Percentiles rank a stretch among this genome's conserved stretches.
Evolutionary conservation across 1,284 basidiomycete genomes (phyloP).

Genomic region (Microbotryum intermedium): DNA sequence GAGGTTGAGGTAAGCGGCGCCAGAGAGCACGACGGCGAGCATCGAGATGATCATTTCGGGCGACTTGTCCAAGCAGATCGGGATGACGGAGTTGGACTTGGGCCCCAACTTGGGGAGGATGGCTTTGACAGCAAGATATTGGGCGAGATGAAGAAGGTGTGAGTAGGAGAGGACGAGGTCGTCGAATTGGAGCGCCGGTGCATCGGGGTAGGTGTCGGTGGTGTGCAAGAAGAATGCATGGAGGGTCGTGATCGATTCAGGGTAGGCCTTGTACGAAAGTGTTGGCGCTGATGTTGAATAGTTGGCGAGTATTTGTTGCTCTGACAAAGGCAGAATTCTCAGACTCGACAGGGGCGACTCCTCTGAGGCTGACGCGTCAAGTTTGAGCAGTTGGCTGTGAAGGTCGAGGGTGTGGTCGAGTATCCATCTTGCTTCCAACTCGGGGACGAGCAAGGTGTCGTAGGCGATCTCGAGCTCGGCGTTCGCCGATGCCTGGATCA

Average conservation of each 20-base stretch:
- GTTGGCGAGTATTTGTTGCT: conserved; percentile 1
- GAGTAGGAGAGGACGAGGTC: conserved; percentile 13
- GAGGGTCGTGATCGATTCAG: conserved; percentile 1
- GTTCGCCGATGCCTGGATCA: background rate
- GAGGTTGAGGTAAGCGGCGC: conserved; percentile 29
- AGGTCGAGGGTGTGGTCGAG: conserved; percentile 9
- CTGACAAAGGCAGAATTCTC: conserved; percentile 1
- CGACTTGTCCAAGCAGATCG: conserved; percentile 27
- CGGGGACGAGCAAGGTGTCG: conserved; percentile 10
- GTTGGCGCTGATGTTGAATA: background rate
- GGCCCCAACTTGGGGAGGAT: background rate
- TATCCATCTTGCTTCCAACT: conserved; percentile 23
- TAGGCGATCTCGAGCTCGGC: conserved; percentile 2
- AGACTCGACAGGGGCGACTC: background rate
- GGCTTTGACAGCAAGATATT: conserved; percentile 3
- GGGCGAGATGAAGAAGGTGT: conserved; percentile 11
- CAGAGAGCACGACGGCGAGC: conserved; percentile 25
- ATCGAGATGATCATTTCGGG: conserved; percentile 25
- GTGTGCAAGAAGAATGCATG: conserved; percentile 21
- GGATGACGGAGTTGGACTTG: conserved; percentile 13
- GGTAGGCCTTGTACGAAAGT: conserved; percentile 9
- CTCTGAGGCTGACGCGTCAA: too few species aligned
- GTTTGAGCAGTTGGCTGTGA: background rate
- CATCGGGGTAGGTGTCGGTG: conserved; percentile 2
- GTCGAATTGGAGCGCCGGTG: conserved; percentile 17